Conservation (phyloP, 495 filamentous ascomycete genomes). For the Baudoinia panamericana region DNA sequence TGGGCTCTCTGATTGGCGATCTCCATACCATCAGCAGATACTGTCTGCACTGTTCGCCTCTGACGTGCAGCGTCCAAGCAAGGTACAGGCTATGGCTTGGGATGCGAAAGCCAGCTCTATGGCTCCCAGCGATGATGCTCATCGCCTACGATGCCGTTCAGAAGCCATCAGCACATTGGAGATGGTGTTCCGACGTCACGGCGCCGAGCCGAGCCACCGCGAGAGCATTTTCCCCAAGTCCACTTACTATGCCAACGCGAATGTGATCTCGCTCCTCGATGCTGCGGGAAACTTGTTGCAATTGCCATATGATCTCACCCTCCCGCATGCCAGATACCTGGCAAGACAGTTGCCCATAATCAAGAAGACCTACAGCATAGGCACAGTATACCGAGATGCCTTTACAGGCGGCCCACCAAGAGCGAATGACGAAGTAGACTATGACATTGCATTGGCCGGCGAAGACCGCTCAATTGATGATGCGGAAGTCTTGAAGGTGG, state of each 20-base stretch:
- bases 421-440: conserved; percentile 80
- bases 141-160: conserved; percentile 46
- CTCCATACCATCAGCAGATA: conserved; percentile 82
- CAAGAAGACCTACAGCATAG: conserved; percentile 70
- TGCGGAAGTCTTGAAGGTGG: conserved; percentile 84
- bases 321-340: conserved; percentile 78
- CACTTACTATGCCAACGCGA: conserved; percentile 53
- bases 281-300: conserved; percentile 73
- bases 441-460: conserved; percentile 73
- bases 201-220: conserved; percentile 68
- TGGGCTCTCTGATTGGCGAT: conserved; percentile 64
- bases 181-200: conserved; percentile 78
- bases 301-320: conserved; percentile 78
- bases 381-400: conserved; percentile 73
- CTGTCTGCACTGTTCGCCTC: conserved; percentile 70
- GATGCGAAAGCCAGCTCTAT: conserved; percentile 55
- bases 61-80: conserved; percentile 35
- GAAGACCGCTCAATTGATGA: conserved; percentile 75
- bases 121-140: conserved; percentile 55
- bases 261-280: conserved; percentile 66
- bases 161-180: conserved; percentile 33
- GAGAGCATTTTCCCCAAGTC: conserved; percentile 71
- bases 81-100: conserved; percentile 77
- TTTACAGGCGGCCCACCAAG: conserved; percentile 64
- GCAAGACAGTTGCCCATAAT: conserved; percentile 56